Conservation (phyloP, 305 asterid genomes). For the Solanum hybrid region DNA sequence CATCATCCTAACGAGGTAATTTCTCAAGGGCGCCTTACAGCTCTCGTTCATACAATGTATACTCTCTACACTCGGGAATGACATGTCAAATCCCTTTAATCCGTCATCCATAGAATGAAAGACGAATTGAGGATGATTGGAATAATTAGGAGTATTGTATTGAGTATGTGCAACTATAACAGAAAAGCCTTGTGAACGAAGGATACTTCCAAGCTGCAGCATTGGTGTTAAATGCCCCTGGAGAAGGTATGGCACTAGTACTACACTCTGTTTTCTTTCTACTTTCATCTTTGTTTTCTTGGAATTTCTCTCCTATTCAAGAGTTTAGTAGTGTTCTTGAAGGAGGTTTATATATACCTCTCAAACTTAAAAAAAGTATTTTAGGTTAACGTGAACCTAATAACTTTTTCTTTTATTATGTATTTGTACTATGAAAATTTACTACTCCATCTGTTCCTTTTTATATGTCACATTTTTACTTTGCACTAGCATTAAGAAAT, state of each 20-base stretch:
- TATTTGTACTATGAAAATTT: no score
- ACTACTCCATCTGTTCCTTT: no score
- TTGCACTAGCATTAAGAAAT: no score
- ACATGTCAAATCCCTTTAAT: background rate
- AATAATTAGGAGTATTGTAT: background rate
- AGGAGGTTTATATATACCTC: background rate
- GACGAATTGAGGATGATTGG: background rate
- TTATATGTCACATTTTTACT: no score
- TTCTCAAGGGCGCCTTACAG: background rate
- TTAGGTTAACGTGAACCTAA: no score
- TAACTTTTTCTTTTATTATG: no score
- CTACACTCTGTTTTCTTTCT: background rate
- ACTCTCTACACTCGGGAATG: background rate
- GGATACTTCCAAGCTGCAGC: conserved; percentile 9
- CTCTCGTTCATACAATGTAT: background rate
- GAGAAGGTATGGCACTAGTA: background rate
- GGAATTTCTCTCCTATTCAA: background rate
- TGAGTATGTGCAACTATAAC: background rate
- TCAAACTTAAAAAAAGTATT: no score
- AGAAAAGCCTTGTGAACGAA: conserved; percentile 1
- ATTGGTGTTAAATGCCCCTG: conserved; percentile 12
- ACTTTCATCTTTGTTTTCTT: background rate
- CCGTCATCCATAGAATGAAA: background rate
- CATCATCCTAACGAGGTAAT: background rate
- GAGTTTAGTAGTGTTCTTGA: background rate